A percentile compares a stretch with the other conserved stretches of the same genome.
Evolutionary conservation across 208 protist species (phyloP).

Genomic region (Polymyxa betae): DNA sequence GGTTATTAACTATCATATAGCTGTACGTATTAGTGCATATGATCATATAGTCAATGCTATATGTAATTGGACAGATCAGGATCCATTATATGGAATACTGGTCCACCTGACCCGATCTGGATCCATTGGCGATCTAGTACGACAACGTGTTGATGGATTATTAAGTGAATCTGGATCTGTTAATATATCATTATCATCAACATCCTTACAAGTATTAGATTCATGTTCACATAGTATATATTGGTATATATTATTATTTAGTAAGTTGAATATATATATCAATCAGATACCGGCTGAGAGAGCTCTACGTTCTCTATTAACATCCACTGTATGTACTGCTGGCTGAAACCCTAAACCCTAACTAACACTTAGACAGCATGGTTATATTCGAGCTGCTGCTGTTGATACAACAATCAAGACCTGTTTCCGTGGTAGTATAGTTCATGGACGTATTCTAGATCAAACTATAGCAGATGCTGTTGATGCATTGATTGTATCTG

Average conservation of each 20-base stretch:
- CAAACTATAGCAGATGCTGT: neutral
- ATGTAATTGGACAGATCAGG: neutral
- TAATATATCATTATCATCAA: too few relatives aligned
- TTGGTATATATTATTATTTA: conserved; percentile 18
- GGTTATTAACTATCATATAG: neutral
- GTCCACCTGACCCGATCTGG: neutral
- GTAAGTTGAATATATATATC: neutral
- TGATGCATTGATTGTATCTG: neutral
- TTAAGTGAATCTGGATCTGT: neutral
- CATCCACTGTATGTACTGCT: neutral
- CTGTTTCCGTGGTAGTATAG: neutral
- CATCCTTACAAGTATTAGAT: too few relatives aligned
- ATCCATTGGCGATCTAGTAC: neutral
- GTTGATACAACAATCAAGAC: neutral
- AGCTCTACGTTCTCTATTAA: neutral
- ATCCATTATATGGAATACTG: neutral
- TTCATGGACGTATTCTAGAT: neutral
- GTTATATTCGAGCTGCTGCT: neutral
- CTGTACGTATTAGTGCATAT: neutral
- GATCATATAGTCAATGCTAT: neutral
- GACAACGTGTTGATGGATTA: neutral
- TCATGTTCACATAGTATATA: neutral
- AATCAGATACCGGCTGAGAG: conserved; percentile 16
- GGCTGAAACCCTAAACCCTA: neutral
- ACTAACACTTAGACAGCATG: neutral